Percentiles rank a stretch among this genome's conserved stretches.
Conservation (phyloP, 805 yeast genomes). For the Metschnikowia bowlesiae region DNA sequence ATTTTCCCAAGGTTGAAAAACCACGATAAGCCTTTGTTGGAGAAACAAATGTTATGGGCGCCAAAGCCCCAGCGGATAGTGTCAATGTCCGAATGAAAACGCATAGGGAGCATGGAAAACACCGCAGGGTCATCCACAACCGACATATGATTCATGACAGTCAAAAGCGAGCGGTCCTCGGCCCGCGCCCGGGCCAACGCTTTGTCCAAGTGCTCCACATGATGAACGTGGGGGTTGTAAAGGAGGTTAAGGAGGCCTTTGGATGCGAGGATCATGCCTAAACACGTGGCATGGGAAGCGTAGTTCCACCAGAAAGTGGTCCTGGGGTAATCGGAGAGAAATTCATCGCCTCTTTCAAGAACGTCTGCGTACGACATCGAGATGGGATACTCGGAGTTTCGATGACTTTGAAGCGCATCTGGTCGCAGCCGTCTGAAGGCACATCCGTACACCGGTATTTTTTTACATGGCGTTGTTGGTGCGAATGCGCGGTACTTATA, state of each 20-base stretch:
- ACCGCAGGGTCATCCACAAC: constrained; percentile 87
- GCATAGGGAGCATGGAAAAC: constrained; percentile 82
- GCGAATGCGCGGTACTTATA: background rate
- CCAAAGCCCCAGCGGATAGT: constrained; percentile 91
- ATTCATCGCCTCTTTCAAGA: constrained; percentile 67
- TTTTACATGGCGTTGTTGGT: background rate
- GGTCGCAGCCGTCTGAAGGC: background rate
- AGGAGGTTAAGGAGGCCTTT: constrained; percentile 56
- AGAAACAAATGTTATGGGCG: constrained; percentile 86
- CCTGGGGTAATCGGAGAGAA: constrained; percentile 61
- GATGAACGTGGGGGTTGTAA: constrained; percentile 60
- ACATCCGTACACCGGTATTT: constrained; percentile 1
- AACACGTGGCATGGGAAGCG: constrained; percentile 65
- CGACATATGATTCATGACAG: constrained; percentile 92
- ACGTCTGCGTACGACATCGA: constrained; percentile 68
- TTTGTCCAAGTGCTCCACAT: constrained; percentile 58
- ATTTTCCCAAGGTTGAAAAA: constrained; percentile 88
- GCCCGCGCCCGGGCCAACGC: constrained; percentile 59
- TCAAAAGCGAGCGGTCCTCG: constrained; percentile 73
- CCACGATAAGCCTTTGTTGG: constrained; percentile 42
- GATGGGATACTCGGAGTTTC: background rate
- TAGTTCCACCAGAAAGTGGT: constrained; percentile 56
- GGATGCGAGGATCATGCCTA: constrained; percentile 58
- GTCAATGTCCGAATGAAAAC: constrained; percentile 55
- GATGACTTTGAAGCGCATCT: background rate